Conservation (phyloP, 208 protist genomes). For the Endotrypanum monterogeii region DNA sequence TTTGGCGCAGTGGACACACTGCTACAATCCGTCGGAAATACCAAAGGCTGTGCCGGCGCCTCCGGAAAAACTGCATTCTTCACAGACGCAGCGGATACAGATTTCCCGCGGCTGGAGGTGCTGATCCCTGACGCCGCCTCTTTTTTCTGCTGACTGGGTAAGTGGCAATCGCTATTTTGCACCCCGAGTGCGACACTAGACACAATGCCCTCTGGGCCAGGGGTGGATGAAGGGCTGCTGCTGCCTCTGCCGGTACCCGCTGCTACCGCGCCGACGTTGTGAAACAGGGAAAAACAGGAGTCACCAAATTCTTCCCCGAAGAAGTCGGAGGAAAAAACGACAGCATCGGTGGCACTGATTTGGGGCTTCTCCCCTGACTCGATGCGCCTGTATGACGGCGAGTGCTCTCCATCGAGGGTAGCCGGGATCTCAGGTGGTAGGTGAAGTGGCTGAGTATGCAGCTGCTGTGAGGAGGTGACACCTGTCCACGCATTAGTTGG, state of each 20-base stretch:
- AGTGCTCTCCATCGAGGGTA: not conserved
- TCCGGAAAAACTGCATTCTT: not conserved
- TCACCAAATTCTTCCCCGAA: not conserved
- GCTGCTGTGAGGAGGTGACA: not conserved
- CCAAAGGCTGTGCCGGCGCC: not conserved
- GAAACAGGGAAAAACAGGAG: conserved; percentile 6
- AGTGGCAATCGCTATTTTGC: not conserved
- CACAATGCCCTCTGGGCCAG: not conserved
- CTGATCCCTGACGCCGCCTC: not conserved
- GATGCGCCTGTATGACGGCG: not conserved
- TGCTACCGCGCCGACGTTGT: not conserved
- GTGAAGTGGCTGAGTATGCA: not conserved
- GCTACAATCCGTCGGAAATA: not conserved
- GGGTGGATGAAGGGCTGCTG: not conserved
- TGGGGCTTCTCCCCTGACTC: not conserved
- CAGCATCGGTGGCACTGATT: not conserved
- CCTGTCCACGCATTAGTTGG: not conserved
- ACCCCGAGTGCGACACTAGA: not conserved
- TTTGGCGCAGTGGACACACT: not conserved
- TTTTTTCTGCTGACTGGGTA: not conserved
- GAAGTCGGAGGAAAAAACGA: not conserved
- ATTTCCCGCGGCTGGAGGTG: too few relatives aligned
- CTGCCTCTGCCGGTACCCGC: not conserved
- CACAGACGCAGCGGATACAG: not conserved
- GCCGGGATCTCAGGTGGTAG: not conserved